Base-by-base conservation (phyloP, 2,329 filamentous ascomycete species). In the Alternaria longipes region DNA sequence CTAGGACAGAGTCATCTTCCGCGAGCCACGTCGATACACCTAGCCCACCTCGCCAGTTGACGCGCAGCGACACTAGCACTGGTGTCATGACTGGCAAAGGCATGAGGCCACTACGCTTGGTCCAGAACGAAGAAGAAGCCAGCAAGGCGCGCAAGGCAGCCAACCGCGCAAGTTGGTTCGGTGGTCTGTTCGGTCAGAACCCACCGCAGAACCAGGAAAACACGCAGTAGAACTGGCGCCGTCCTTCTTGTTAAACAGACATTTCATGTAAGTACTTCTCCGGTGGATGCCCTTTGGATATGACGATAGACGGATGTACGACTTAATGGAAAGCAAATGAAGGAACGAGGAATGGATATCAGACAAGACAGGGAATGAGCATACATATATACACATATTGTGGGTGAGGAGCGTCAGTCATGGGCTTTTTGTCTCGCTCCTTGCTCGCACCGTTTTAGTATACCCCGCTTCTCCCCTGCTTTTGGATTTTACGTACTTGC, bases 21-120 rank as follows among this genome's bases (percentile, higher is more conserved):
- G 64, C 62, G 8, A 64, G 67, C 16, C 72, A 70, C 55, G 71
- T 78, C 30, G 78, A 80, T 40, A 78, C 78, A 1, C 78, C 79
- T 0, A 75, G 71, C 32, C 86, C 86, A 9, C 86, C 86, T 3
- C 84, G 86, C 57, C 83, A 85, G 52, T 90, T 91, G 80, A 87
- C 79, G 12, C 77, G 80, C 11, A 78, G 72, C 44, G 69, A 71
- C 14, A 71, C 69, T 12, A 63, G 68, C 46, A 69, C 71, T 4
- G 79, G 79, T 14, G 75, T 82, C 18, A 84, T 85, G 81, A 81
- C 81, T 24, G 83, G 83, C 41, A 83, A 89, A 73, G 95, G 95
- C 79, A 89, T 96, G 60, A 87, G 94, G 36, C 94, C 94, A 7
- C 82, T 99, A 66, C 86, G 94, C 16, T 84, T 99, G 30, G 93